Percentiles rank a stretch among this genome's conserved stretches.
phyloP scores from a whole-genome alignment of 495 filamentous ascomycete species.

The Aspergillus mulundensis region DNA sequence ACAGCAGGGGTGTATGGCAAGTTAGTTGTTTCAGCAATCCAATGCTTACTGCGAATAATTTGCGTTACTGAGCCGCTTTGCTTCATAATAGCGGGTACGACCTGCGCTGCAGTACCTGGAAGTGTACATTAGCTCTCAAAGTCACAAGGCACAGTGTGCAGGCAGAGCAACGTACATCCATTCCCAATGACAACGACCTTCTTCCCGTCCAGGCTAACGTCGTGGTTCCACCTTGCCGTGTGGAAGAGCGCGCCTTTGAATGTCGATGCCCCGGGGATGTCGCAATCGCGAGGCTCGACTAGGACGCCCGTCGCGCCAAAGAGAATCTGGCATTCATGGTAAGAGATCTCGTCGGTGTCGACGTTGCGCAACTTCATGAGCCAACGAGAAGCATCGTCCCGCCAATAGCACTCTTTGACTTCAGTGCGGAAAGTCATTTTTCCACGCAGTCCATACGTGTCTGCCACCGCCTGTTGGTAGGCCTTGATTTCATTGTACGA shows the following conservation, averaged over 20 bases:
- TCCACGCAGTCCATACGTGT: constrained; percentile 38
- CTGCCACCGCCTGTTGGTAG: constrained; percentile 42
- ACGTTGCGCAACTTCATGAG: constrained; percentile 7
- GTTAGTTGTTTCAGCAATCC: constrained; percentile 20
- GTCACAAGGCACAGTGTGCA: background rate
- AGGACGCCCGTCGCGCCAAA: constrained; percentile 43
- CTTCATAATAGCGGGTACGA: constrained; percentile 36
- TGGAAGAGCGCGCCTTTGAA: constrained; percentile 56
- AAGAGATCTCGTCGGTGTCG: background rate
- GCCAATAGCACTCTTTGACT: constrained; percentile 3
- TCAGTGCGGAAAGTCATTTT: constrained; percentile 27
- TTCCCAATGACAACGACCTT: constrained; percentile 56
- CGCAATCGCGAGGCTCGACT: constrained; percentile 41
- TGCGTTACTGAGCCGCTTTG: constrained; percentile 23
- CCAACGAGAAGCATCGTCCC: constrained; percentile 10
- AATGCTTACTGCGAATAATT: constrained; percentile 28
- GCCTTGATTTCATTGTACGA: constrained; percentile 40
- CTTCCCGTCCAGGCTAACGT: constrained; percentile 53
- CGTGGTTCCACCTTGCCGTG: constrained; percentile 55
- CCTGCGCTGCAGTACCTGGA: constrained; percentile 41
- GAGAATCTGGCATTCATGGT: constrained; percentile 44
- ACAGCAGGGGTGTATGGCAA: constrained; percentile 16
- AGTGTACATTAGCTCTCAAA: too few species aligned
- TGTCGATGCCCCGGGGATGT: constrained; percentile 41
- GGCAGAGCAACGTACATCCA: constrained; percentile 27